Evolutionary conservation across 352 stramenopile species (phyloP), one percentile per base, ranked within the genome.

Genomic region (Globisporangium acanthophoron): DNA sequence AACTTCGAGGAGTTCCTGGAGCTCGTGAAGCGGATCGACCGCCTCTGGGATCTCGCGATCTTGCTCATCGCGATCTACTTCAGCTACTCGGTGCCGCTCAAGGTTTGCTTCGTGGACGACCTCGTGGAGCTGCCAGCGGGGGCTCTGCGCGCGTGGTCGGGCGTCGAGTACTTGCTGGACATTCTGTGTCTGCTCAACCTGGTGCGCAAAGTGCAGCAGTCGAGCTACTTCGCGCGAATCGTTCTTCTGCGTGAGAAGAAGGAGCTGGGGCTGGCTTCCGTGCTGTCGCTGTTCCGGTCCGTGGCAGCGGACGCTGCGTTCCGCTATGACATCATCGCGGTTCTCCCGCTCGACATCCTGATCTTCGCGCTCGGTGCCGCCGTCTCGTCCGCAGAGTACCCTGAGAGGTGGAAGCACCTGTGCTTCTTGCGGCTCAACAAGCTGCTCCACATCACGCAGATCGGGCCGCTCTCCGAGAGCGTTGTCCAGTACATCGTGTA

Each of bases 401-500:
- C 58, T 1, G 37, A 52, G 5, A 66, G 67, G 45, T 88, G 80
- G 78, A 48, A 65, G 40, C 49, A 62, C 11, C 48, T 85, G 4
- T 77, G 65, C 49, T 71, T 83, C 12, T 51, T 87, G 12, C 78
- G 78, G 0, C 64, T 87, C 20, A 88, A 88, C 59, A 81, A 80
- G 16, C 13, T 80, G n/a, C 29, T 90, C 2, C 63, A 81, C 27
- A 35, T 56, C 0, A 29, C 61, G 18, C 78, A 73, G 5, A 68
- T 88, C 20, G 52, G 70, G 2, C 40, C 69, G 0, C 57, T 88
- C 5, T 70, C 66, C 0, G 76, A 88, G 18, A 65, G 76, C 24
- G 49, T 88, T 2, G 70, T 88, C 20, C 80, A 91, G 70, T 88
- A 77, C 47, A 13, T 71, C 0, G 65, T 91, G 13, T 85, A 89